Conservation (phyloP, 805 yeast species). For the Scheffersomyces ergatensis region DNA sequence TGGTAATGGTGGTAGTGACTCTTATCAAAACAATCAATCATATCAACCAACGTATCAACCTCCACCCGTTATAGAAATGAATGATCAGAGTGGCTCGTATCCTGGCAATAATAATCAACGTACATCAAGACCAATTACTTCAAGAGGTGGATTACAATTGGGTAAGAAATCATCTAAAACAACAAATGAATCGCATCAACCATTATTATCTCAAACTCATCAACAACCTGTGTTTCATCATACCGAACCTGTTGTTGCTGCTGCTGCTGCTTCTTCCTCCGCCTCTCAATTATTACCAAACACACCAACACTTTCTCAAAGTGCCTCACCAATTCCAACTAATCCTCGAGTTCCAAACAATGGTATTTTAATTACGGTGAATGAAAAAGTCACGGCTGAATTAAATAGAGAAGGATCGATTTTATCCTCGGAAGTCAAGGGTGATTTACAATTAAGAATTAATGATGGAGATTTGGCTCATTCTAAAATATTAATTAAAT, state of each 20-base stretch:
- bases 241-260: constrained; percentile 20
- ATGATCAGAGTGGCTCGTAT: background rate
- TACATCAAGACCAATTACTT: constrained; percentile 24
- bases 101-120: background rate
- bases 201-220: constrained; percentile 23
- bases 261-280: constrained; percentile 10
- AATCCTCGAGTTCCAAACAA: constrained; percentile 47
- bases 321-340: constrained; percentile 21
- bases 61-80: constrained; percentile 19
- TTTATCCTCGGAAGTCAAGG: constrained; percentile 72
- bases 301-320: constrained; percentile 18
- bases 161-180: constrained; percentile 52
- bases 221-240: constrained; percentile 33
- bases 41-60: constrained; percentile 29
- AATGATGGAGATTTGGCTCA: constrained; percentile 71
- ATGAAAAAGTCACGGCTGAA: constrained; percentile 76
- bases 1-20: constrained; percentile 8
- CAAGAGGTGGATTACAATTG: constrained; percentile 75
- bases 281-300: constrained; percentile 10
- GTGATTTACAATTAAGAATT: constrained; percentile 85
- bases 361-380: constrained; percentile 75
- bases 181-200: constrained; percentile 23
- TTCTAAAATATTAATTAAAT: constrained; percentile 58
- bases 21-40: constrained; percentile 15
- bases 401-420: constrained; percentile 82